phyloP scores from a whole-genome alignment of 331 rosid genomes.

The Acacia pycnantha region DNA sequence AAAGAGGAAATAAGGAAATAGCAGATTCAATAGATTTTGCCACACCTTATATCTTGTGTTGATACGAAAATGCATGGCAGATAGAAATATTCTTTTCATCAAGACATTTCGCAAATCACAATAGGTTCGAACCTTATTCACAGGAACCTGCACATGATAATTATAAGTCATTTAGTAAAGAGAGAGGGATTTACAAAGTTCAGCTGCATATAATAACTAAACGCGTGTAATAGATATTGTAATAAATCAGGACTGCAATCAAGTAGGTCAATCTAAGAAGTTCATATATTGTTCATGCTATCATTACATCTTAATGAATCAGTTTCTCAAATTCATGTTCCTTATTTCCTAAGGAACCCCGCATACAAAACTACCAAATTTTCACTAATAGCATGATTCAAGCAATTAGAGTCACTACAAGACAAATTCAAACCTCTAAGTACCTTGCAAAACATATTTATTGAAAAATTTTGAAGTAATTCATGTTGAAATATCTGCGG shows the following conservation, averaged over 20 bases:
- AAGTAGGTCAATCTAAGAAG: constrained; percentile 5
- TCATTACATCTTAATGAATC: constrained; percentile 15
- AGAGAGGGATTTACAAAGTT: not conserved
- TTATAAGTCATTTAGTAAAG: constrained; percentile 2
- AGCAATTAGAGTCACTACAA: not conserved
- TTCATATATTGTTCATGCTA: constrained; percentile 9
- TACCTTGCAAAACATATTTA: constrained; percentile 98
- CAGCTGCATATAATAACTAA: constrained; percentile 2
- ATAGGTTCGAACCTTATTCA: constrained; percentile 78
- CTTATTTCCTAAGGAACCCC: not conserved
- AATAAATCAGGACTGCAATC: not conserved
- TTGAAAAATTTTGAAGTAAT: constrained; percentile 89
- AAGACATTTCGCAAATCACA: constrained; percentile 92
- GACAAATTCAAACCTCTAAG: constrained; percentile 2
- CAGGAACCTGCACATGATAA: constrained; percentile 80
- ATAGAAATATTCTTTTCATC: constrained; percentile 97
- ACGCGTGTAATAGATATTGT: not conserved
- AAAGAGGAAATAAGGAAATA: constrained; percentile 16
- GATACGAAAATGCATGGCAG: constrained; percentile 96
- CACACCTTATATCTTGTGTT: constrained; percentile 96
- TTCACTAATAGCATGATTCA: not conserved
- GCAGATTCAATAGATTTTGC: constrained; percentile 16
- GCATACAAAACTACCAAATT: constrained; percentile 9
- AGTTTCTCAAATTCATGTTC: constrained; percentile 1
- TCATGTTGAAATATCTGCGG: constrained; percentile 98